Evolutionary conservation across 257 asterid genomes (phyloP).

Genomic region (Thymus mandschuricus): DNA sequence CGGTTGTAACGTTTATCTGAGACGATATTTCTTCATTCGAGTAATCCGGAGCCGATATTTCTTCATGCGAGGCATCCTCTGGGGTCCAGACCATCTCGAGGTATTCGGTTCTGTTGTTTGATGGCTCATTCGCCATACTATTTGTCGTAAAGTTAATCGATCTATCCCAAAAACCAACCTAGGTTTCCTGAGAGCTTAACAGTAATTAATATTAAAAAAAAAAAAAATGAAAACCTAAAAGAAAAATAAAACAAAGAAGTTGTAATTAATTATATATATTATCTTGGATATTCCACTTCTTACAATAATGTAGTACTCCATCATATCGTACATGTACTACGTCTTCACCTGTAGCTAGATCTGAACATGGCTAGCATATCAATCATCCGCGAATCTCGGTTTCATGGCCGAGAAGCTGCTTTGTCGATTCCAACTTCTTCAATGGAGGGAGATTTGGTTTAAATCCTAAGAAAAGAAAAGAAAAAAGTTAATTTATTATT

Average conservation of each 20-base stretch:
- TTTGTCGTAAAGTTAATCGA: neutral
- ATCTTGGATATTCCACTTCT: neutral
- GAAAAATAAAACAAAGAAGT: neutral
- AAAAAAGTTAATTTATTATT: neutral
- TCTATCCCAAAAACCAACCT: neutral
- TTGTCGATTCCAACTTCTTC: neutral
- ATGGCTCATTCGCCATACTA: neutral
- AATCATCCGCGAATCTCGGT: neutral
- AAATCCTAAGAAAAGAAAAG: neutral
- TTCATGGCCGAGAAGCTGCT: neutral
- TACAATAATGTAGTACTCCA: constrained; percentile 2
- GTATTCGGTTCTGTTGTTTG: constrained; percentile 11
- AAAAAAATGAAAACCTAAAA: neutral
- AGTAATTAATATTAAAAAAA: neutral
- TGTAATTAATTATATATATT: neutral
- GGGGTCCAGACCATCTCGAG: constrained; percentile 26
- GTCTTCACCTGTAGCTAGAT: constrained; percentile 16
- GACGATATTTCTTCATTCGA: constrained; percentile 20
- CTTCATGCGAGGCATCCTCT: constrained; percentile 25
- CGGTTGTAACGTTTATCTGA: neutral
- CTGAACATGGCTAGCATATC: constrained; percentile 1
- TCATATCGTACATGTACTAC: constrained; percentile 18
- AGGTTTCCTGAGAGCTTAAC: neutral
- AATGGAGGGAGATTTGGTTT: neutral
- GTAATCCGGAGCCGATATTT: neutral